Base-by-base conservation (phyloP, 352 stramenopile genomes). In the Pythium monospermum region DNA sequence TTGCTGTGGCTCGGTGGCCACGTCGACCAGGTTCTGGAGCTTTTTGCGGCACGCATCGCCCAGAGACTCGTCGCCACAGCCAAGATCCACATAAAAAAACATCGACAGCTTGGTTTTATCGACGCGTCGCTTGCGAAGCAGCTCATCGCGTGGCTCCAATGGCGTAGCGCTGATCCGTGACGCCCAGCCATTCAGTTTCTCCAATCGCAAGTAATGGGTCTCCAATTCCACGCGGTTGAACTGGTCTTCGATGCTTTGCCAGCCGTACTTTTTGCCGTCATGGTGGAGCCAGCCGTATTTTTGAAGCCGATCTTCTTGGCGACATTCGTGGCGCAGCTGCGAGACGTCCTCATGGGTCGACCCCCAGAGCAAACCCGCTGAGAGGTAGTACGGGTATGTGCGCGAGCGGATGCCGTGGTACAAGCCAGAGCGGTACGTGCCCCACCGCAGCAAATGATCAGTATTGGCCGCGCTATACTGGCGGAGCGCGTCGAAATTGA, bases 251-350 rank as follows among this genome's bases (percentile, higher is more conserved):
- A 94, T 63, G 18, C 36, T 62, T 51, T 94, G 80, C 18, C 59
- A 40, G 1, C 76, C 83, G 52, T 76, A 94, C 39, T 38, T 53
- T 25, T 53, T 61, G 19, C 83, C 83, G 48, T 94, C 78, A 58
- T 94, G 83, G 28, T 86, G 53, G 6, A 79, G 52, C 83, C 83
- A 94, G n/a, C 80, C 80, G 53, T 94, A 94, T 31, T 74, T 76
- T 49, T 90, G 68, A 35, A 94, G 54, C 12, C 69, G 72, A 57
- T 94, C 83, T 27, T 89, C 78, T 42, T 94, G 79, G 0, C 73
- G 73, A 49, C 80, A 89, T 49, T 86, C 65, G 59, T 91, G 77
- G 33, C 80, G 64, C 16, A 94, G 53, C 61, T 91, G 79, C 36
- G 76, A 79, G 30, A 86, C 64, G 44, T 89, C 76, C 30, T 89